phyloP scores from a whole-genome alignment of 768 basidiomycete species.

The Dioszegia crocea region DNA sequence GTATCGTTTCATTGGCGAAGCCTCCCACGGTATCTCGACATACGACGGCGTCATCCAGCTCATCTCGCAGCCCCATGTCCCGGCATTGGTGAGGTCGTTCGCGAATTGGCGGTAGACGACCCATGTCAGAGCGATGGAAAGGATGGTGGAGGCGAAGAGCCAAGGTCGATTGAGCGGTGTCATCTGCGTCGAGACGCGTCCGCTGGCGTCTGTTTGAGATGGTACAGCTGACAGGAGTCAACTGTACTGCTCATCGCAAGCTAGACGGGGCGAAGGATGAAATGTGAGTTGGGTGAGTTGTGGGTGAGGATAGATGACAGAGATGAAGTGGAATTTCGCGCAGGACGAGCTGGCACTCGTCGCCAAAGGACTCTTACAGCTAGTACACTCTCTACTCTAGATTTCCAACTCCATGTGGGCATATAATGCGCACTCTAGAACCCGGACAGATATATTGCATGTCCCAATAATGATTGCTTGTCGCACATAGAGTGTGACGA shows the following conservation, averaged over 20 bases:
- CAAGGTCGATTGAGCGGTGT: background rate
- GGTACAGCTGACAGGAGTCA: background rate
- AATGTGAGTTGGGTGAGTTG: no score
- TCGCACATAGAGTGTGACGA: background rate
- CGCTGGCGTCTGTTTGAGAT: background rate
- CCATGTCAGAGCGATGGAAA: conserved; percentile 7
- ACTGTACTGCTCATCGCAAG: no score
- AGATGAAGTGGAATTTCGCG: no score
- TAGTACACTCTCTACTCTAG: no score
- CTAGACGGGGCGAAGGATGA: no score
- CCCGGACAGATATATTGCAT: background rate
- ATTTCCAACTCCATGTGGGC: no score
- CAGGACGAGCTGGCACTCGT: no score
- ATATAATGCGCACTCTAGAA: background rate
- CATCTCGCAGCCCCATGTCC: conserved; percentile 45
- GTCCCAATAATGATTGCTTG: background rate
- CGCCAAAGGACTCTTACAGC: no score
- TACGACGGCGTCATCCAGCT: conserved; percentile 66
- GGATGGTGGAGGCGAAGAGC: background rate
- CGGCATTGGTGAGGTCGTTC: conserved; percentile 19
- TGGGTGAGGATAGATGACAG: no score
- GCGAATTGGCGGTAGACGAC: conserved; percentile 19
- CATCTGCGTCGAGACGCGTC: background rate
- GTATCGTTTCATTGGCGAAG: conserved; percentile 68
- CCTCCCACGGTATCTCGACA: conserved; percentile 65